Base-by-base conservation (phyloP, 2,329 filamentous ascomycete genomes). In the Rhytidhysteron rufulum region DNA sequence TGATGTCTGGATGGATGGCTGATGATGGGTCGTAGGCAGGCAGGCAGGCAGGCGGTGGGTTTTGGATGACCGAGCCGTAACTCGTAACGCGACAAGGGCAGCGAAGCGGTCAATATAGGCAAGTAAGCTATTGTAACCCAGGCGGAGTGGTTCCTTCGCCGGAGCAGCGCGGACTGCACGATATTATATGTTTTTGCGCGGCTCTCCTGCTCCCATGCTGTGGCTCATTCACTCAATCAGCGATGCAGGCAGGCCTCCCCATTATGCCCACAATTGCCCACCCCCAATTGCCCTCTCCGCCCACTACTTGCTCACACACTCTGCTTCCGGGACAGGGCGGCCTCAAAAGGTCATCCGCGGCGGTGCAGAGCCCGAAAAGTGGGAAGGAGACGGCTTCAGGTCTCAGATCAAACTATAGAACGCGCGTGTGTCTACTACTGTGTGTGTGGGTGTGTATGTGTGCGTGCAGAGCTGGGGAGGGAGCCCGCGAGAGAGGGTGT, bases 281-380 rank as follows among this genome's bases (percentile, higher is more conserved):
- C 16, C 31, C 16, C 31, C 33, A 17, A 18, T 16, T n/a, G 36
- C 42, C 43, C 43, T 45, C 47, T 41, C 40, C 45, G 45, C 48
- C 19, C 24, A 27, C 24, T 8, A 13, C 24, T 27, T 27, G 24
- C n/a, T n/a, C n/a, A n/a, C n/a, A 46, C 47, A 43, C 47, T 44
- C 40, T n/a, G 29, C 29, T 37, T 43, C 33, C 46, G 46, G 49
- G 31, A 33, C 53, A 54, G 49, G 51, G 53, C 50, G 50, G 58
- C 53, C 54, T 51, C 47, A 47, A 40, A 48, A 48, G 58, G 57
- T 62, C 58, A 62, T 49, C 46, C 42, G 51, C 41, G 43, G 19
- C 44, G 39, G 30, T n/a, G 32, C 41, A 43, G 40, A 45, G 34
- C 18, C 33, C 41, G 38, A 34, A 31, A 19, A 42, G n/a, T 31